These are phyloP conservation scores for Oenanthe javanica DNA, from an alignment of 140 eudicot species.

Conservation along the genomic window DNA sequence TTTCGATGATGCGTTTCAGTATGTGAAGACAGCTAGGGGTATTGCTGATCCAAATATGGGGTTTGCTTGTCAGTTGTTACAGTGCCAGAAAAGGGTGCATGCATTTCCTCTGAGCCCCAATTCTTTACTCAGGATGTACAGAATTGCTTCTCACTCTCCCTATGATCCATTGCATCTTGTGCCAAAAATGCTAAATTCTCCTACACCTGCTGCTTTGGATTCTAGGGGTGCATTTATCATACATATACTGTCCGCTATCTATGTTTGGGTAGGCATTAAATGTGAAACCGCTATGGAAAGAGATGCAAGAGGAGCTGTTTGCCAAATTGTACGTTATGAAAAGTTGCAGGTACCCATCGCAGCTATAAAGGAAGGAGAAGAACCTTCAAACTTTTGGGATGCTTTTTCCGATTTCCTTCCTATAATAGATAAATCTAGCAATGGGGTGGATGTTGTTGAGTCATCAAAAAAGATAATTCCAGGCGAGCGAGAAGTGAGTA, in stretches of 20 bases:
- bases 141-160: constrained; percentile 76
- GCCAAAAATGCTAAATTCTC: constrained; percentile 65
- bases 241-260: constrained; percentile 48
- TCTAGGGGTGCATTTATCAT: constrained; percentile 60
- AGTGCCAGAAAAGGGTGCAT: constrained; percentile 84
- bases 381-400: constrained; percentile 53
- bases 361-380: constrained; percentile 58
- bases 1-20: constrained; percentile 56
- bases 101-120: constrained; percentile 85
- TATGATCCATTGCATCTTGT: constrained; percentile 90
- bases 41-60: constrained; percentile 77
- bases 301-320: constrained; percentile 64
- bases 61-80: constrained; percentile 67
- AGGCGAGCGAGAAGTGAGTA: constrained; percentile 47
- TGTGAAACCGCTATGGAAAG: constrained; percentile 49
- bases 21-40: constrained; percentile 48
- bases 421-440: constrained; percentile 29
- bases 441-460: constrained; percentile 25
- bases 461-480: constrained; percentile 27
- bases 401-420: constrained; percentile 39
- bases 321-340: constrained; percentile 56
- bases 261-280: constrained; percentile 48
- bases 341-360: constrained; percentile 47
- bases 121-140: constrained; percentile 63
- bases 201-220: constrained; percentile 52